Percentiles rank a stretch among this genome's conserved stretches.
These are phyloP conservation scores for Peniophora sp. DNA, from an alignment of 1,284 basidiomycete species.

Conservation along the genomic window DNA sequence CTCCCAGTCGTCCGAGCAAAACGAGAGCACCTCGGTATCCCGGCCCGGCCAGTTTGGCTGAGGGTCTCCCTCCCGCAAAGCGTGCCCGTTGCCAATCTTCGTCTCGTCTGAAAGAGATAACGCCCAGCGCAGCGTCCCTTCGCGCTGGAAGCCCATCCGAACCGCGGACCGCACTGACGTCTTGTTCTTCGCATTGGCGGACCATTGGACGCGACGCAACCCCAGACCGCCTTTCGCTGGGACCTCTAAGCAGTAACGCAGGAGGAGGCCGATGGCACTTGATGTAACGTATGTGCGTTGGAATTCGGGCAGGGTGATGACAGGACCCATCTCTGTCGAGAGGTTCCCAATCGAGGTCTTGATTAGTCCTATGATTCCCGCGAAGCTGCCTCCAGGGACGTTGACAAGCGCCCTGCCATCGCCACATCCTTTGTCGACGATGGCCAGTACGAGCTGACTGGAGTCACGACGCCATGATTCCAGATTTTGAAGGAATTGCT, in stretches of 20 bases:
- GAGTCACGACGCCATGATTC: slow-evolving; percentile 21
- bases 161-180: slow-evolving; percentile 44
- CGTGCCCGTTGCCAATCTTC: slow-evolving; percentile 24
- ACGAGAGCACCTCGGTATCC: slow-evolving; percentile 36
- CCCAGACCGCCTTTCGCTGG: slow-evolving; percentile 44
- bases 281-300: slow-evolving; percentile 59
- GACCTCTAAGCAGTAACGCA: slow-evolving; percentile 48
- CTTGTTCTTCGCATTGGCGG: slow-evolving; percentile 41
- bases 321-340: slow-evolving; percentile 39
- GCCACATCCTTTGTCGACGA: slow-evolving; percentile 38
- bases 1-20: slow-evolving; percentile 66
- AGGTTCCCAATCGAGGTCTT: slow-evolving; percentile 31
- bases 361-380: slow-evolving; percentile 35
- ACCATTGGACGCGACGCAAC: slow-evolving; percentile 58
- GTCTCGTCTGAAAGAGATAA: slow-evolving; percentile 21
- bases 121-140: slow-evolving; percentile 50
- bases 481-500: slow-evolving; percentile 26
- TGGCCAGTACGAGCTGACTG: slow-evolving; percentile 31
- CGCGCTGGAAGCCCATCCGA: slow-evolving; percentile 53
- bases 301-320: slow-evolving; percentile 47
- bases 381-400: slow-evolving; percentile 16
- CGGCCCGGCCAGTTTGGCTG: slow-evolving; percentile 28
- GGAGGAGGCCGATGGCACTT: slow-evolving; percentile 51
- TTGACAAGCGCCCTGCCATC: slow-evolving; percentile 8
- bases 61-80: slow-evolving; percentile 32